Evolutionary conservation across 176 grass and related monocot genomes (phyloP).

Genomic region (Musa acuminata): DNA sequence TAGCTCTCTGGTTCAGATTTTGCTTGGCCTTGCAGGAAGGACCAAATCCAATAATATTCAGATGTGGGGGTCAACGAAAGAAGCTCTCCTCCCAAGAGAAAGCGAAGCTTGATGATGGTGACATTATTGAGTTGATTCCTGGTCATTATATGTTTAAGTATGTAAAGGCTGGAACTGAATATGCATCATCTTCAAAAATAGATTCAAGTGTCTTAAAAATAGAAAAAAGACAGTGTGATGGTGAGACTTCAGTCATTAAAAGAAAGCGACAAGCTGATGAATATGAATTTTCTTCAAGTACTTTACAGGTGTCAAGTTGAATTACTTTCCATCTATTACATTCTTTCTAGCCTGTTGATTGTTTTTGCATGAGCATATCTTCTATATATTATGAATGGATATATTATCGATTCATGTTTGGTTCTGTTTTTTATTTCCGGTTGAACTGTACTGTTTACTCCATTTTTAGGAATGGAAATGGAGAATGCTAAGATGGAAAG

Average conservation of each 20-base stretch:
- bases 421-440: no score
- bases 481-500: background rate
- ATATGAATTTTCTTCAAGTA: slow-evolving; percentile 57
- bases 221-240: slow-evolving; percentile 52
- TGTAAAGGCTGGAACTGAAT: slow-evolving; percentile 23
- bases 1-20: background rate
- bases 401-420: background rate
- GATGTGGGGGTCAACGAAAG: slow-evolving; percentile 43
- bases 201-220: slow-evolving; percentile 31
- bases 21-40: slow-evolving; percentile 50
- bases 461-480: background rate
- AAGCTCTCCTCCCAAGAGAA: slow-evolving; percentile 57
- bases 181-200: slow-evolving; percentile 17
- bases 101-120: slow-evolving; percentile 43
- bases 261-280: slow-evolving; percentile 56
- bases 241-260: slow-evolving; percentile 29
- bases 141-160: slow-evolving; percentile 60
- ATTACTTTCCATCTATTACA: background rate
- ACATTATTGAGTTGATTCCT: slow-evolving; percentile 82
- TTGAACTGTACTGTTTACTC: background rate
- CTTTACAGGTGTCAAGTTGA: slow-evolving; percentile 36
- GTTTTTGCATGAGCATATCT: background rate
- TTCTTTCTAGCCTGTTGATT: background rate
- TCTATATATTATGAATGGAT: background rate
- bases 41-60: slow-evolving; percentile 62